These are phyloP conservation scores for Xerocomus cyaneibrunnescens DNA, from an alignment of 1,284 basidiomycete genomes.

Conservation along the genomic window DNA sequence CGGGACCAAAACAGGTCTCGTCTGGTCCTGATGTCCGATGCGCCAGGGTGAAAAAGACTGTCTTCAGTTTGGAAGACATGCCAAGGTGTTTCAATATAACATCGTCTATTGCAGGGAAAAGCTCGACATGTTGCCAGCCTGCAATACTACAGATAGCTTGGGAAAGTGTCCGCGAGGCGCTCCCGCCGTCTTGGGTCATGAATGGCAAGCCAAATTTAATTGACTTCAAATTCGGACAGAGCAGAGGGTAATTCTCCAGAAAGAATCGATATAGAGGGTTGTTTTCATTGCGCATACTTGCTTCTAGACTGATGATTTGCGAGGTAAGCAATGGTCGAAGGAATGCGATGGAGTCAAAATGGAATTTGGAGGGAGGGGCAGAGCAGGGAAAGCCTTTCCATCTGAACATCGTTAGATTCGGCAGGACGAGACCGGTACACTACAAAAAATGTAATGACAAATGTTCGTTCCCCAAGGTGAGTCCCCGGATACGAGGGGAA, in stretches of 20 bases:
- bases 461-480: background rate
- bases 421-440: background rate
- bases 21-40: background rate
- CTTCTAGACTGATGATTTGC: background rate
- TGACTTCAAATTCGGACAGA: constrained; percentile 2
- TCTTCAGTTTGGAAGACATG: background rate
- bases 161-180: background rate
- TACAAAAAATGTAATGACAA: background rate
- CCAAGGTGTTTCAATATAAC: constrained; percentile 2
- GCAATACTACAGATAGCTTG: constrained; percentile 1
- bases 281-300: rapidly evolving
- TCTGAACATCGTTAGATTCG: background rate
- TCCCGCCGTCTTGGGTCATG: background rate
- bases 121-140: constrained; percentile 1
- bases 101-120: background rate
- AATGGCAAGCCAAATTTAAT: background rate
- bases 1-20: background rate
- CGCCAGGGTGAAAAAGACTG: background rate
- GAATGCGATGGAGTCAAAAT: background rate
- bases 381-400: background rate
- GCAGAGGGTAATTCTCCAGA: background rate
- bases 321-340: background rate
- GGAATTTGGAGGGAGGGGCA: background rate
- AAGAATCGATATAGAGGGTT: background rate
- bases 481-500: background rate